Evolutionary conservation across 176 grass and related monocot species (phyloP), one percentile per base, ranked within the genome.

Genomic region (Dendrocalamus sinicus): DNA sequence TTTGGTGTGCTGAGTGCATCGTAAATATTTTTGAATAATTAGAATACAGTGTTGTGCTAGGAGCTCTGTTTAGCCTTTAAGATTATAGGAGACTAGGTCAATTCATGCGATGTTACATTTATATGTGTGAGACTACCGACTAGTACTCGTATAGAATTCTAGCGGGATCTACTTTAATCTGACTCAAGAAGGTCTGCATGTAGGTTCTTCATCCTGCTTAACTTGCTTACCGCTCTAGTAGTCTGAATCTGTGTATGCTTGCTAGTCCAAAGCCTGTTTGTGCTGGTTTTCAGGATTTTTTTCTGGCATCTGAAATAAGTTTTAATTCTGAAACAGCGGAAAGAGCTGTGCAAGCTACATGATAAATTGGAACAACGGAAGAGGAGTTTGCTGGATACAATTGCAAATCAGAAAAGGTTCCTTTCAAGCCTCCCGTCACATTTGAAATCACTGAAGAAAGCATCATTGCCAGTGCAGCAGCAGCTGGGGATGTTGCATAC

Each of bases 361-460:
- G 93, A 99, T 32, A 90, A 92, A 84, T 68, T 99, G 84, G 93
- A 92, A 85, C 88, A 90, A 39, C 89, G 81, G 46, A 99, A 86
- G 83, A 84, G 77, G 73, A 89, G 70, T 67, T 84, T 99, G 59
- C 50, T 92, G 48, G 90, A 89, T 22, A 96, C 81, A 48, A 96
- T 99, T 82, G 77, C 84, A 75, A 90, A 84, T 75, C 90, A 90
- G 84, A 99, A 94, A 84, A 99, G 75, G 85, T 99, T 99, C 83
- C 96, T 99, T 32, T 96, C 88, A 68, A 99, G 91, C 72, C 90
- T 99, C 45, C 96, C 96, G 59, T 96, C 91, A 9, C 92, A 98
- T 88, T 88, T 98, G 74, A 98, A 98, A 88, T 98, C 96, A 77
- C 90, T 98, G 84, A 98, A 98, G 91, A 98, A 98, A 94, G 96